Conservation (phyloP, 75 land plant genomes). For the Larix kaempferi region DNA sequence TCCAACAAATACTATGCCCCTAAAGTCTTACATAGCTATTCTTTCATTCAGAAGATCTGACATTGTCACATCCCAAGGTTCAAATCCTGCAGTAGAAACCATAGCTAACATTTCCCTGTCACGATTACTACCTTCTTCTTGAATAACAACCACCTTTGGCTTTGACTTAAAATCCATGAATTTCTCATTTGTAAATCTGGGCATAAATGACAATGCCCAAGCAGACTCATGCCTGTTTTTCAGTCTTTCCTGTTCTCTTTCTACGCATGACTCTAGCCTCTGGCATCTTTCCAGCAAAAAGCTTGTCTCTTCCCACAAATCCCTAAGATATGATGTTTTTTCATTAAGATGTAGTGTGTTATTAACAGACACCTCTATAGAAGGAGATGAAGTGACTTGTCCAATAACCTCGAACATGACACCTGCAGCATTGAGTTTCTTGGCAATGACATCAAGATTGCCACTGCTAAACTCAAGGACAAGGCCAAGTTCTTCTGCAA, state of each 20-base stretch:
- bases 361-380: constrained; percentile 55
- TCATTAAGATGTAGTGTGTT: constrained; percentile 50
- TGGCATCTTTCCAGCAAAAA: constrained; percentile 77
- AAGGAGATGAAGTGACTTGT: constrained; percentile 47
- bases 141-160: constrained; percentile 86
- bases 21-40: constrained; percentile 52
- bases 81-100: constrained; percentile 86
- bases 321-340: constrained; percentile 61
- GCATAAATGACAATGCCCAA: constrained; percentile 83
- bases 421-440: constrained; percentile 37
- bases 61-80: constrained; percentile 96
- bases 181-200: constrained; percentile 54
- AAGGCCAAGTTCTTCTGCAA: constrained; percentile 27
- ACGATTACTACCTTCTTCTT: constrained; percentile 99
- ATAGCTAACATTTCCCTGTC: constrained; percentile 97
- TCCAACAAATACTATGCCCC: constrained; percentile 88
- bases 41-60: constrained; percentile 68
- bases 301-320: constrained; percentile 93
- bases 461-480: constrained; percentile 32
- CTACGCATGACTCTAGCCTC: constrained; percentile 74
- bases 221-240: constrained; percentile 61
- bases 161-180: constrained; percentile 33
- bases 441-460: constrained; percentile 37
- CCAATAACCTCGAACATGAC: constrained; percentile 68
- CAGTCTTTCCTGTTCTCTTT: constrained; percentile 72